These are phyloP conservation scores for Elasticomyces elasticus DNA, from an alignment of 495 filamentous ascomycete species.

Conservation along the genomic window DNA sequence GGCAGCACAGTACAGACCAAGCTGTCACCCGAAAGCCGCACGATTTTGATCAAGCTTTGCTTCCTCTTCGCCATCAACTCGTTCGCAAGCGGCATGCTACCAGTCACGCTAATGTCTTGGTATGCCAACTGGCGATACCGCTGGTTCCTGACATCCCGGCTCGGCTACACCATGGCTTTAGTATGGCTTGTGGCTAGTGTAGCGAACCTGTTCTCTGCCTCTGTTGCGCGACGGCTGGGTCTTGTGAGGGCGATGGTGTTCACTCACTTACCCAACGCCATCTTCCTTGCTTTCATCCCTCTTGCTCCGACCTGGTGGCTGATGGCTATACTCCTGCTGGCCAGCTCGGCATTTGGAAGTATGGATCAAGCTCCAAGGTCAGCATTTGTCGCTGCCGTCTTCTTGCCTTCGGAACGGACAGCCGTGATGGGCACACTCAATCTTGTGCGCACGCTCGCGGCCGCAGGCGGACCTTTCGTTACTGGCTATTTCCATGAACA, in stretches of 20 bases:
- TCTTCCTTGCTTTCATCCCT: conserved; percentile 61
- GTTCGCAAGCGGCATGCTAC: conserved; percentile 65
- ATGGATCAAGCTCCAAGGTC: conserved; percentile 77
- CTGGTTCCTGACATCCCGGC: conserved; percentile 56
- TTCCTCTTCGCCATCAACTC: conserved; percentile 69
- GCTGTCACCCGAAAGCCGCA: conserved; percentile 35
- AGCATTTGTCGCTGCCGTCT: conserved; percentile 63
- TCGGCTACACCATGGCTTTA: conserved; percentile 59
- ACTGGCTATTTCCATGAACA: conserved; percentile 56
- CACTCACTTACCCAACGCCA: conserved; percentile 64
- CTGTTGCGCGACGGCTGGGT: conserved; percentile 64
- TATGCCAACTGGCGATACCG: conserved; percentile 12
- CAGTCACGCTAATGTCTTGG: conserved; percentile 31
- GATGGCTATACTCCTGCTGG: conserved; percentile 49
- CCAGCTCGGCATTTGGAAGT: conserved; percentile 52
- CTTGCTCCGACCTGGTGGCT: conserved; percentile 47
- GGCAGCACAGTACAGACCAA: not conserved
- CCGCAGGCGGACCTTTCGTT: conserved; percentile 47
- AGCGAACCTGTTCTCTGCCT: conserved; percentile 62
- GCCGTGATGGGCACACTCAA: conserved; percentile 39
- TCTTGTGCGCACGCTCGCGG: conserved; percentile 27
- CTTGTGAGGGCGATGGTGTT: conserved; percentile 80
- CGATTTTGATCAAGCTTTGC: conserved; percentile 59
- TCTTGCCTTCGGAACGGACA: conserved; percentile 63
- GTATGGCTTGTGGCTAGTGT: conserved; percentile 56